Evolutionary conservation across 129 eudicot genomes (phyloP).

Genomic region (Artemisia annua): DNA sequence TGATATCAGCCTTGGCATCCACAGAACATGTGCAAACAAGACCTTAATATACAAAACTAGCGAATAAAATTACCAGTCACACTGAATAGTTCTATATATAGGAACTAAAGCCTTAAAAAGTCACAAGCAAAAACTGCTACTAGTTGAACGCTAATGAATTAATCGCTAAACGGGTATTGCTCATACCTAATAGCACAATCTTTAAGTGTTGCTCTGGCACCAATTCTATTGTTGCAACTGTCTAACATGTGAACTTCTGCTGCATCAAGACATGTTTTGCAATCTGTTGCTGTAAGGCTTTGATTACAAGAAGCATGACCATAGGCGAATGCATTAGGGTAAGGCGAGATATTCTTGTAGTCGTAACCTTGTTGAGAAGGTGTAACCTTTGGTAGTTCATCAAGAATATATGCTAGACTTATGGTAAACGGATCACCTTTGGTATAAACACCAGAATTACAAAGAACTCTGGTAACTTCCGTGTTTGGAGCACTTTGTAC

Average conservation of each 20-base stretch:
- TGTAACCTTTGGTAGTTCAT: conserved; percentile 50
- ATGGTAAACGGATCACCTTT: conserved; percentile 54
- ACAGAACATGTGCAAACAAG: background rate
- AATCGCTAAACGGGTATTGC: conserved; percentile 67
- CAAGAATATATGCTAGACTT: conserved; percentile 59
- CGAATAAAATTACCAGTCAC: conserved; percentile 3
- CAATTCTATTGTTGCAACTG: conserved; percentile 43
- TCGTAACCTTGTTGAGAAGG: conserved; percentile 48
- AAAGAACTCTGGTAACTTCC: conserved; percentile 33
- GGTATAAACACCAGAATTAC: conserved; percentile 51
- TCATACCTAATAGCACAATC: conserved; percentile 78
- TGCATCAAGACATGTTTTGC: conserved; percentile 60
- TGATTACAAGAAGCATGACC: conserved; percentile 61
- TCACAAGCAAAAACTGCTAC: conserved; percentile 15
- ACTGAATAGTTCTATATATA: background rate
- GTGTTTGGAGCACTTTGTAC: conserved; percentile 52
- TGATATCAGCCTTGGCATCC: background rate
- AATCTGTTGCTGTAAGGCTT: conserved; percentile 47
- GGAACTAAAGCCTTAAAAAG: conserved; percentile 1
- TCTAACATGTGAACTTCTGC: conserved; percentile 51
- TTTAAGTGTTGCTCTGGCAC: conserved; percentile 52
- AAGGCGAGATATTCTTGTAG: conserved; percentile 64
- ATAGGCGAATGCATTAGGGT: conserved; percentile 74
- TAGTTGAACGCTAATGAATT: conserved; percentile 8
- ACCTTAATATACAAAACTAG: background rate